Base-by-base conservation (phyloP, 2,329 filamentous ascomycete genomes). In the Calonectria crousiana region DNA sequence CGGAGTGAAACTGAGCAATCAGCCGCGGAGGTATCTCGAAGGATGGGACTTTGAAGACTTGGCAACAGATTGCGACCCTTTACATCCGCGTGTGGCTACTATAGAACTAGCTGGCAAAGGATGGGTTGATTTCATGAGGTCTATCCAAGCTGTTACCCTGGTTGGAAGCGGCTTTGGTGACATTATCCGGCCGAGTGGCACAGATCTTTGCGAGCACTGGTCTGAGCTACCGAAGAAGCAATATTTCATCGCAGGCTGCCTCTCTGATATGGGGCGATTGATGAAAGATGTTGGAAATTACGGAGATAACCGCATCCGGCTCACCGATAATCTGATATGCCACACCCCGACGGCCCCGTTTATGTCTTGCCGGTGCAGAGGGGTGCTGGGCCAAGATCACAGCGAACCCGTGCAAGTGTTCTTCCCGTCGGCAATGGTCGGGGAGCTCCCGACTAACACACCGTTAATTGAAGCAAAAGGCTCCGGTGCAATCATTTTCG, bases 41-140 rank as follows among this genome's bases (percentile, higher is more conserved):
- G 81, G 81, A 3, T 83, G 81, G 80, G 80, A 82, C 52, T 83
- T 83, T 68, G 70, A 53, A 0, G 80, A 83, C n/a, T 14, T 83
- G 2, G 76, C 75, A 2, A 77, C 53, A 11, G 49, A 51, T 5
- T 30, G 64, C 13, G 78, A 79, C 56, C 73, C 74, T 3, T 13
- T 74, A 1, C 49, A 76, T 16, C 78, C 80, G 5, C 77, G 78
- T 6, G 72, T 81, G 16, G 74, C 79, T 18, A 75, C 64, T 28
- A n/a, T 80, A 3, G 51, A 72, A 0, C 16, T 62, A 0, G 6
- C 38, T 4, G 77, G 77, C 0, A 70, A 75, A 32, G 71, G 74
- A 2, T 82, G 81, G 81, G 73, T 80, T 2, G 78, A 81, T 65
- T 81, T 82, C 32, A 74, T 64, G 0, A 52, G 78, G 34, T 36